These are phyloP conservation scores for Penicillium soppii DNA, from an alignment of 495 filamentous ascomycete genomes.

Conservation along the genomic window DNA sequence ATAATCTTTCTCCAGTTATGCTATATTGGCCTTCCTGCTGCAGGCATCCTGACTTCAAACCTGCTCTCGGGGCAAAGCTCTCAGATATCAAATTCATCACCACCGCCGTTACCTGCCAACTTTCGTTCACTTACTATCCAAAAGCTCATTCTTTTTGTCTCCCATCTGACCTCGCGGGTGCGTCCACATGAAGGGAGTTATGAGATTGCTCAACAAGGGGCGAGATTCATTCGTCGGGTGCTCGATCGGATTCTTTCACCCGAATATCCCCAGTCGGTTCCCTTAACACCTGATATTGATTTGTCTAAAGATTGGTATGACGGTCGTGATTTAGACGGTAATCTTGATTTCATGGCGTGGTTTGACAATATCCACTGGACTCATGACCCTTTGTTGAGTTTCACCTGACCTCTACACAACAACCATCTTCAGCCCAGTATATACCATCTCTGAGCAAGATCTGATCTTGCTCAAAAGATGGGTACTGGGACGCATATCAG, in stretches of 20 bases:
- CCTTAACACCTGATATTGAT: background rate
- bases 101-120: background rate
- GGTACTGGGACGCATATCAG: too few species aligned
- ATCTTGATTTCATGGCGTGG: background rate
- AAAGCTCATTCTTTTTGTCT: background rate
- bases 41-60: conserved; percentile 6
- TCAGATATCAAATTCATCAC: background rate
- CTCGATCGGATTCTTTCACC: background rate
- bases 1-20: conserved; percentile 4
- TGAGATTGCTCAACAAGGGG: background rate
- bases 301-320: background rate
- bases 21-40: conserved; percentile 9
- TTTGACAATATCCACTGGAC: background rate
- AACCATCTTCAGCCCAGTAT: background rate
- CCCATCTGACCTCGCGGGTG: background rate
- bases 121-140: background rate
- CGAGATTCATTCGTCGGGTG: background rate
- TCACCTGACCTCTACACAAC: background rate
- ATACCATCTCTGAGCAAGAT: too few species aligned
- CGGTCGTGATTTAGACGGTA: background rate
- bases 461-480: too few species aligned
- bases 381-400: background rate
- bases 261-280: background rate
- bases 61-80: background rate
- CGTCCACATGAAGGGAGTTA: background rate